Conservation (phyloP, 176 grass and related monocot genomes). For the Microstegium vimineum region DNA sequence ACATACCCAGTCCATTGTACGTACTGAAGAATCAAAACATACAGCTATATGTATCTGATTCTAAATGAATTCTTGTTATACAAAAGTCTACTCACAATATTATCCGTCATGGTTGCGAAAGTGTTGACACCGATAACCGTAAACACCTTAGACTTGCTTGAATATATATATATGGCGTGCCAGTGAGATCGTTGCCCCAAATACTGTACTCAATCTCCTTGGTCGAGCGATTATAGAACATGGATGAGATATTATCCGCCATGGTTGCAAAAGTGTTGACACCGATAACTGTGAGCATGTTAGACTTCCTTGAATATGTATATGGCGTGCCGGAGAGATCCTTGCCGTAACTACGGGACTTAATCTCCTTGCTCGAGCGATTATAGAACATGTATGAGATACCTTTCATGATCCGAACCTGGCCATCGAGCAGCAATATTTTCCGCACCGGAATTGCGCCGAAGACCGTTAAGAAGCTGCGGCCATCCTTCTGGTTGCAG, state of each 20-base stretch:
- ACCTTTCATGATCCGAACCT: not conserved
- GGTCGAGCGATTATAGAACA: no score
- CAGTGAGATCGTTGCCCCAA: no score
- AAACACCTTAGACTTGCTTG: no score
- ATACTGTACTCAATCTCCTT: no score
- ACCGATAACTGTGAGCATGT: slow-evolving; percentile 9
- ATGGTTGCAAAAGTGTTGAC: slow-evolving; percentile 8
- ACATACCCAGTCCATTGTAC: no score
- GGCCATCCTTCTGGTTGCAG: not conserved
- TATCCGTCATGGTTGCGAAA: no score
- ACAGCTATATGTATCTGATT: no score
- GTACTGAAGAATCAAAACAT: no score
- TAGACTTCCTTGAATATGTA: not conserved
- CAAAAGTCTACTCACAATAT: not conserved
- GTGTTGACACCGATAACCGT: no score
- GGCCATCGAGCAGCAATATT: not conserved
- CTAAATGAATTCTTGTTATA: not conserved
- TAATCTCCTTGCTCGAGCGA: not conserved
- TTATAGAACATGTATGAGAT: slow-evolving; percentile 6
- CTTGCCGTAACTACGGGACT: not conserved
- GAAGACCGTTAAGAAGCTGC: not conserved
- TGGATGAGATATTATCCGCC: not conserved
- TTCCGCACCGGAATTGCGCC: not conserved
- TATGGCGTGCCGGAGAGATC: not conserved
- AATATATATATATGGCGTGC: no score